Evolutionary conservation across 1,284 basidiomycete species (phyloP), one percentile per base, ranked within the genome.

Genomic region (Apiotrichum brassicae): DNA sequence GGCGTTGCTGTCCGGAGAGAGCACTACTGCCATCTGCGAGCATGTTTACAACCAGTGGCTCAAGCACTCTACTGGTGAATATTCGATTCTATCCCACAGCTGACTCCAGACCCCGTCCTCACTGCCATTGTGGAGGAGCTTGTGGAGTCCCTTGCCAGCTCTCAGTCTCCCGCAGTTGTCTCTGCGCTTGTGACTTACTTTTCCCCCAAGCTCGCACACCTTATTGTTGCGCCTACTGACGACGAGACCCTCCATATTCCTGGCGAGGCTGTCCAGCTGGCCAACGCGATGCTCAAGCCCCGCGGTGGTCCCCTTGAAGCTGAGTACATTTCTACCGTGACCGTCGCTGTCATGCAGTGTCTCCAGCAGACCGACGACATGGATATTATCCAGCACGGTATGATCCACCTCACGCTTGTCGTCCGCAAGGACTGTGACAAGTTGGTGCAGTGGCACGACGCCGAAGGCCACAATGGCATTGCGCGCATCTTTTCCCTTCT

Each of bases 401-500:
- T 93, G 48, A 72, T 82, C 9, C 85, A 87, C 59, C 76, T 97
- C 13, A 95, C 91, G 0, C 76, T 84, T 34, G 77, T 97, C 37
- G 81, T 95, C 39, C 82, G 91, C 38, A 97, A 93, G 75, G 90
- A 93, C 63, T 82, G 83, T 56, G 74, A 79, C 24, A 89, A 92
- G 66, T 75, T 95, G 11, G 66, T 92, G 3, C 75, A 79, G 3
- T 97, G 87, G 86, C 77, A 74, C 16, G 85, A 86, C 61, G 61
- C 72, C 0, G 76, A 77, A 44, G 84, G 85, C 19, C 79, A 82
- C 57, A 80, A 79, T 36, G 91, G 92, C 11, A 79, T 94, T 11
- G 82, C 84, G 18, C 78, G 82, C 53, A 78, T 87, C 20, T 77
- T 94, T 38, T 77, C 77, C 18, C 74, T 93, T 18, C 81, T 95